Evolutionary conservation across 2,329 filamentous ascomycete species (phyloP).

Genomic region (Aspergillus tamarii): DNA sequence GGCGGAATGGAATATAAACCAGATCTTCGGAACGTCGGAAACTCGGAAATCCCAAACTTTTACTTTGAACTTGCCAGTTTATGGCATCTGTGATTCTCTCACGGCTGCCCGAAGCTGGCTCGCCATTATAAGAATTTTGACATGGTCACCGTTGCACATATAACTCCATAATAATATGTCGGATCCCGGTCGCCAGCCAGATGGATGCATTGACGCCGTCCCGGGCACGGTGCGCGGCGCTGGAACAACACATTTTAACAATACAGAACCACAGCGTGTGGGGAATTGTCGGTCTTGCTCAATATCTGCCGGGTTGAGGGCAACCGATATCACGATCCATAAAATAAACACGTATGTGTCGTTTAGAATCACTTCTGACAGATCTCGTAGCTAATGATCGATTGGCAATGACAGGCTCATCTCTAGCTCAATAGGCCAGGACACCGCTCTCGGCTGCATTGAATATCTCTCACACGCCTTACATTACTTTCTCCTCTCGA

Average conservation of each 20-base stretch:
- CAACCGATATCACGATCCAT: neutral
- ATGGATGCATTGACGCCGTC: neutral
- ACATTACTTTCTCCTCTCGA: neutral
- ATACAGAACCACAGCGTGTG: neutral
- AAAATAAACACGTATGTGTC: neutral
- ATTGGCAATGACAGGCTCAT: neutral
- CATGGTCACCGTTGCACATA: neutral
- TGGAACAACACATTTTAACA: neutral
- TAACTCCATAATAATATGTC: neutral
- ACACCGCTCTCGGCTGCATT: neutral
- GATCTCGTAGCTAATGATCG: neutral
- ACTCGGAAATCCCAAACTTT: neutral
- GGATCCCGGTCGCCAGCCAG: neutral
- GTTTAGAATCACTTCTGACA: neutral
- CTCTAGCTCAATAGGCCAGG: neutral
- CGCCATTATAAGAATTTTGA: neutral
- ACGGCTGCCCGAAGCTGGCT: neutral
- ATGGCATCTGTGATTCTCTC: neutral
- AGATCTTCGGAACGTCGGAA: neutral
- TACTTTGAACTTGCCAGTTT: neutral
- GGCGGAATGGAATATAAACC: too few species aligned
- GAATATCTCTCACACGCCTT: neutral
- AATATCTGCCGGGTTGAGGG: neutral
- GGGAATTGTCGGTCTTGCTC: neutral
- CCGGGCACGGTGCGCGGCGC: accelerated